These are phyloP conservation scores for Metschnikowia amazonensis DNA, from an alignment of 805 yeast species.

Conservation along the genomic window DNA sequence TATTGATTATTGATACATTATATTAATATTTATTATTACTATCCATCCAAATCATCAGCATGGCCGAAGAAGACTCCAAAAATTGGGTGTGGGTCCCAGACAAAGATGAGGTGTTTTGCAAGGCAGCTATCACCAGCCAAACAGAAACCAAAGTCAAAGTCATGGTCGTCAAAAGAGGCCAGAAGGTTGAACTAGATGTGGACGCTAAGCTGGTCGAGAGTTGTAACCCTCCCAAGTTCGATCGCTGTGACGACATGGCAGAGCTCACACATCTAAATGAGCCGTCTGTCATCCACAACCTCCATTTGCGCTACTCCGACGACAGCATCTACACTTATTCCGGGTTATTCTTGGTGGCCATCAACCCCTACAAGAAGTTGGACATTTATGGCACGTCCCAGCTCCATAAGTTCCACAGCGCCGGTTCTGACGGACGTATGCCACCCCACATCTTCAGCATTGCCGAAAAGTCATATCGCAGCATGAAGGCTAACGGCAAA, in stretches of 20 bases:
- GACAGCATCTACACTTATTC: slow-evolving; percentile 90
- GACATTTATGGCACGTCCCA: slow-evolving; percentile 64
- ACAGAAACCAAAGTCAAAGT: slow-evolving; percentile 35
- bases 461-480: slow-evolving; percentile 81
- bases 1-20: too few species aligned
- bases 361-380: slow-evolving; percentile 81
- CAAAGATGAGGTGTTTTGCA: slow-evolving; percentile 49
- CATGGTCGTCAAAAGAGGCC: slow-evolving; percentile 38
- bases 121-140: slow-evolving; percentile 55
- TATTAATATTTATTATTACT: too few species aligned
- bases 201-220: slow-evolving; percentile 47
- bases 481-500: slow-evolving; percentile 59
- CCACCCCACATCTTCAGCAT: slow-evolving; percentile 91
- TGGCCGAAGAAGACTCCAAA: slow-evolving; percentile 25
- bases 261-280: slow-evolving; percentile 91
- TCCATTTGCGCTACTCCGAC: slow-evolving; percentile 69
- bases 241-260: slow-evolving; percentile 91
- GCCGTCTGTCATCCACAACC: slow-evolving; percentile 88
- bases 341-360: slow-evolving; percentile 91
- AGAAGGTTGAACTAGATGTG: slow-evolving; percentile 39
- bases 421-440: slow-evolving; percentile 24
- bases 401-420: slow-evolving; percentile 51
- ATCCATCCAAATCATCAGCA: neutral
- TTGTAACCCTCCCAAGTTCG: slow-evolving; percentile 87
- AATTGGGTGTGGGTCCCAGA: slow-evolving; percentile 81